These are phyloP conservation scores for Ceratocystis papillata DNA, from an alignment of 2,329 filamentous ascomycete genomes.

Conservation along the genomic window DNA sequence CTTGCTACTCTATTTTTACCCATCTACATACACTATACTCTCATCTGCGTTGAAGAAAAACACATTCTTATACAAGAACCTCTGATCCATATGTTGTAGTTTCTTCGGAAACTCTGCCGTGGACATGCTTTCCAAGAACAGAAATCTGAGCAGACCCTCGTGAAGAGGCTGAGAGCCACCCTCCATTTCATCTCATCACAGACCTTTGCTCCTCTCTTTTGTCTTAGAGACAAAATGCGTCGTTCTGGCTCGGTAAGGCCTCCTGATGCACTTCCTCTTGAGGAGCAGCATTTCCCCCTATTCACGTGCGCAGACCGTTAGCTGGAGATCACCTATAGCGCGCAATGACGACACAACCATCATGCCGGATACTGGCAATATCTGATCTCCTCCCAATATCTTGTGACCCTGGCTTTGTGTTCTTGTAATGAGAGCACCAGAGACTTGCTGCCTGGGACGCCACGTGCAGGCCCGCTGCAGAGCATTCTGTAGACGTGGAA, in stretches of 20 bases:
- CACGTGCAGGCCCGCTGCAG: constrained; percentile 12
- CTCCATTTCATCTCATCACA: constrained; percentile 15
- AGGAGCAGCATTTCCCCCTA: not conserved
- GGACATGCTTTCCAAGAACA: constrained; percentile 34
- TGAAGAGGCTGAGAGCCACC: constrained; percentile 13
- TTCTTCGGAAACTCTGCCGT: constrained; percentile 18
- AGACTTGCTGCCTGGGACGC: not conserved
- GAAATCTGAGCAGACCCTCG: constrained; percentile 39
- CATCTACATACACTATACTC: not conserved
- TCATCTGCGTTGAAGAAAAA: constrained; percentile 24
- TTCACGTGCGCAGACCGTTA: not conserved
- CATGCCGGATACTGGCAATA: constrained; percentile 12
- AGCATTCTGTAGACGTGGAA: constrained; percentile 1
- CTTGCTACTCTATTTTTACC: not conserved
- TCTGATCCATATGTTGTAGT: constrained; percentile 7
- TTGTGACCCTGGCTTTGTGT: not conserved
- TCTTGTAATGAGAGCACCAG: not conserved
- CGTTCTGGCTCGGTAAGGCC: constrained; percentile 12
- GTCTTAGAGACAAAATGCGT: not conserved
- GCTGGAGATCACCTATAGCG: constrained; percentile 5
- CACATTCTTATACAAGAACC: constrained; percentile 22
- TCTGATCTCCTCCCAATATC: not conserved
- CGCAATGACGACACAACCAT: constrained; percentile 9
- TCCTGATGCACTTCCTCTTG: not conserved
- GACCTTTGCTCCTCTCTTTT: constrained; percentile 19